Base-by-base conservation (phyloP, 176 grass and related monocot species). In the Typha latifolia region DNA sequence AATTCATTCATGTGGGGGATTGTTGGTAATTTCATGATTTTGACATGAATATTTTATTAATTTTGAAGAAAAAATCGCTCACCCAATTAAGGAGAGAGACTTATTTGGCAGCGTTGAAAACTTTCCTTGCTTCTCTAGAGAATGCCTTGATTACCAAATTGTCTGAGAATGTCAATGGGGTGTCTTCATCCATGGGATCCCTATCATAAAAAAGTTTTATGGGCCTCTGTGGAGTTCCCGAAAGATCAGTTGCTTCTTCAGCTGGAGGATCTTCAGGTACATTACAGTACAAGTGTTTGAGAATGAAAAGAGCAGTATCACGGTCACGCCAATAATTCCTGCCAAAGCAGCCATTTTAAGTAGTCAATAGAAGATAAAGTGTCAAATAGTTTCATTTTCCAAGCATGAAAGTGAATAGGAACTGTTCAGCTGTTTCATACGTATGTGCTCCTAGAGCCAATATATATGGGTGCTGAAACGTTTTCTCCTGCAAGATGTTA, bases 301-400 rank as follows among this genome's bases (percentile, higher is more conserved):
- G 53, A 68, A 97, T 97, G 64, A 97, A 97, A 51, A 97, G 93
- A 10, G 88, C 93, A 43, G 93, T 97, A 50, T 97, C 93, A 77
- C 92, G 73, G 66, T 97, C 93, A 49, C 93, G 89, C 93, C 88
- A 97, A 32, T 97, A 97, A 71, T 97, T 97, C 62, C 93, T 97
- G 80, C 66, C 75, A 23, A 16, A 19, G 29, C 16, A 23, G 14
- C 27, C n/a, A 59, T 19, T 19, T 59, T 59, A 59, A 9, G 53
- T 59, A 19, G 1, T 16, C 11, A 59, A 59, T 19, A 21, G 20
- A 21, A 59, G n/a, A 9, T 8, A 3, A 18, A 8, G 15, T 18
- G 53, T 19, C 53, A 16, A 59, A 59, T 19, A 59, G 9, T 21
- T 22, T 31, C 20, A 69, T 27, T 32, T 43, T 65, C 9, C 31